Evolutionary conservation across 2,329 filamentous ascomycete genomes (phyloP).

Genomic region (Beauveria sp.): DNA sequence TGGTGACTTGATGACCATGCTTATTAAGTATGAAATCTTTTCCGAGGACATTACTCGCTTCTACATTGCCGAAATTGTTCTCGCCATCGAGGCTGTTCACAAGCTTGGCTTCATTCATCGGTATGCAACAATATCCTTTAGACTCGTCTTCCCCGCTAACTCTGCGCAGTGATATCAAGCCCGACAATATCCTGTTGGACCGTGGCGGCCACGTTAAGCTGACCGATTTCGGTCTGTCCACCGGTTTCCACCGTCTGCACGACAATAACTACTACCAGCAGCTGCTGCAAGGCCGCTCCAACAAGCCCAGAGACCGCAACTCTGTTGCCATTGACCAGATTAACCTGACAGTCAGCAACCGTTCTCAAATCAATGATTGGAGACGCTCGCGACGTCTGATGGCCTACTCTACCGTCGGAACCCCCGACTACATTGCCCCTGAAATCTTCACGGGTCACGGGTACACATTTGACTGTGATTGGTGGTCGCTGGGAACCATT

Average conservation of each 20-base stretch:
- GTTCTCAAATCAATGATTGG: slow-evolving; percentile 98
- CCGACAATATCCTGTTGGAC: slow-evolving; percentile 95
- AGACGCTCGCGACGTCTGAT: slow-evolving; percentile 89
- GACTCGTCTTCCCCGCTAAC: neutral
- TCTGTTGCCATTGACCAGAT: slow-evolving; percentile 97
- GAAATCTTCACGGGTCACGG: slow-evolving; percentile 97
- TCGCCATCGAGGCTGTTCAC: slow-evolving; percentile 98
- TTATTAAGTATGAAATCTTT: slow-evolving; percentile 99
- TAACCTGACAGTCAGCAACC: slow-evolving; percentile 95
- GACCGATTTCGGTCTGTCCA: slow-evolving; percentile 95
- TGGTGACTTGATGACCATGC: slow-evolving; percentile 98
- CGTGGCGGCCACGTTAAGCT: slow-evolving; percentile 95
- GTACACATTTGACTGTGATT: slow-evolving; percentile 95
- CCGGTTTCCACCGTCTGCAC: slow-evolving; percentile 94
- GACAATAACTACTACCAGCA: slow-evolving; percentile 98
- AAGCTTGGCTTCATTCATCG: slow-evolving; percentile 97
- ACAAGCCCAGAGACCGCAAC: slow-evolving; percentile 71
- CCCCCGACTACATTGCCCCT: slow-evolving; percentile 95
- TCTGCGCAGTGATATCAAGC: slow-evolving; percentile 80
- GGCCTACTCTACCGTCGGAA: slow-evolving; percentile 97
- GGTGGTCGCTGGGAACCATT: slow-evolving; percentile 98
- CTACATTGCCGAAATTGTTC: slow-evolving; percentile 96
- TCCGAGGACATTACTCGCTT: slow-evolving; percentile 97
- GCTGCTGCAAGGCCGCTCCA: slow-evolving; percentile 73
- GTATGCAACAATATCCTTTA: slow-evolving; percentile 44